Percentiles rank a stretch among this genome's conserved stretches.
These are phyloP conservation scores for Diaporthe capsici DNA, from an alignment of 2,329 filamentous ascomycete genomes.

Conservation along the genomic window DNA sequence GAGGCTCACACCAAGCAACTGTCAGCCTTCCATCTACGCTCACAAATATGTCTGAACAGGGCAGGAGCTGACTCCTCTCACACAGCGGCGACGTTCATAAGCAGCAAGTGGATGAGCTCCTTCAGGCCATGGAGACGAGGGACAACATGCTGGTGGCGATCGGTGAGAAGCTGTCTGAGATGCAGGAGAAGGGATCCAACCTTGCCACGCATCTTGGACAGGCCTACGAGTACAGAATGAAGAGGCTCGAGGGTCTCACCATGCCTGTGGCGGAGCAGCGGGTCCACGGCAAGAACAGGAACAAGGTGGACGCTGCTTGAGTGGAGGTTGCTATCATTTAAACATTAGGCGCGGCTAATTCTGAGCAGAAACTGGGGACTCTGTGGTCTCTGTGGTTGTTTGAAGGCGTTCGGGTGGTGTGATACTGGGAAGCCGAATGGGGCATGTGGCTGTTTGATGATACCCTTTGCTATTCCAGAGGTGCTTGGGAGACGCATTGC, in stretches of 20 bases:
- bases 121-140: constrained; percentile 42
- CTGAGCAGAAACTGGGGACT: not conserved
- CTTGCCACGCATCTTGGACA: constrained; percentile 43
- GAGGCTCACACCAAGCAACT: constrained; percentile 34
- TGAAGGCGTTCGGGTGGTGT: not conserved
- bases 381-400: not conserved
- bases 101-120: constrained; percentile 42
- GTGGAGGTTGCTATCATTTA: constrained; percentile 12
- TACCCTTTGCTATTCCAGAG: constrained; percentile 36
- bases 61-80: not conserved
- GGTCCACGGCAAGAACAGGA: constrained; percentile 2
- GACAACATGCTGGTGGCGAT: constrained; percentile 44
- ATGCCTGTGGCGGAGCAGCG: constrained; percentile 16
- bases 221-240: constrained; percentile 43
- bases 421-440: not conserved
- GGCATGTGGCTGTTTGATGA: constrained; percentile 19
- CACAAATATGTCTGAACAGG: too few species aligned
- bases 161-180: constrained; percentile 37
- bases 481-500: not conserved
- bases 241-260: constrained; percentile 40
- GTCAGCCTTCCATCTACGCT: constrained; percentile 5
- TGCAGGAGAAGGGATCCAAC: constrained; percentile 37
- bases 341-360: not conserved
- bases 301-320: constrained; percentile 23
- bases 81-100: constrained; percentile 43